Evolutionary conservation across 257 asterid species (phyloP).

Genomic region (Solanum gracilifrons): DNA sequence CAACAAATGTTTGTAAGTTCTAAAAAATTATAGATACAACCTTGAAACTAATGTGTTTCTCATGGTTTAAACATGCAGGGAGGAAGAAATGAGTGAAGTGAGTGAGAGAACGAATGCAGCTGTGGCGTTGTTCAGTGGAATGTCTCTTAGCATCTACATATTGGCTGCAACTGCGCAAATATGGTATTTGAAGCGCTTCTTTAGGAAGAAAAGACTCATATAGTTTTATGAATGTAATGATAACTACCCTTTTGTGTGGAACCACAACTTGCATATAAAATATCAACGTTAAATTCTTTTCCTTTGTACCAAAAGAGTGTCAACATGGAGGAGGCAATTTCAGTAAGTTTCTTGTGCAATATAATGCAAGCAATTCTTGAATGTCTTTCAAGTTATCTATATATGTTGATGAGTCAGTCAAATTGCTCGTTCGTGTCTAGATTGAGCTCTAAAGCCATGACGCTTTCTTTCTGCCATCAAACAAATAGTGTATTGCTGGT

Average conservation of each 20-base stretch:
- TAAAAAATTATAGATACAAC: not conserved
- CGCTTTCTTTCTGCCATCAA: not conserved
- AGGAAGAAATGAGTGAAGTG: conserved; percentile 52
- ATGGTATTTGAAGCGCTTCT: conserved; percentile 44
- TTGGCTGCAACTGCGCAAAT: conserved; percentile 30
- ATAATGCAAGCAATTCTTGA: not conserved
- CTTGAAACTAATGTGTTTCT: not conserved
- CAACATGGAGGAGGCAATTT: not conserved
- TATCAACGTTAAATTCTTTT: not conserved
- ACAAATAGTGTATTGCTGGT: not conserved
- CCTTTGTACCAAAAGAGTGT: not conserved
- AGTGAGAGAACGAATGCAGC: conserved; percentile 52
- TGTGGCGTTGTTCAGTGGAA: conserved; percentile 51
- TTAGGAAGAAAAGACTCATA: conserved; percentile 61
- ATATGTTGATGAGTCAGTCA: not conserved
- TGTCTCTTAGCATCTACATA: conserved; percentile 46
- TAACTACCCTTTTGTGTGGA: not conserved
- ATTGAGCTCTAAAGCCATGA: not conserved
- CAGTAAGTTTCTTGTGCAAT: not conserved
- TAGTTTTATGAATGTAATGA: conserved; percentile 1
- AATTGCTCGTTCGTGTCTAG: not conserved
- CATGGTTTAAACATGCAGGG: conserved; percentile 30
- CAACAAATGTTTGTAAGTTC: not conserved
- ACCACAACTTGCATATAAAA: not conserved
- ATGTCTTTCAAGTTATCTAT: not conserved